Conservation (phyloP, 352 stramenopile genomes). For the Pythium graminicola region DNA sequence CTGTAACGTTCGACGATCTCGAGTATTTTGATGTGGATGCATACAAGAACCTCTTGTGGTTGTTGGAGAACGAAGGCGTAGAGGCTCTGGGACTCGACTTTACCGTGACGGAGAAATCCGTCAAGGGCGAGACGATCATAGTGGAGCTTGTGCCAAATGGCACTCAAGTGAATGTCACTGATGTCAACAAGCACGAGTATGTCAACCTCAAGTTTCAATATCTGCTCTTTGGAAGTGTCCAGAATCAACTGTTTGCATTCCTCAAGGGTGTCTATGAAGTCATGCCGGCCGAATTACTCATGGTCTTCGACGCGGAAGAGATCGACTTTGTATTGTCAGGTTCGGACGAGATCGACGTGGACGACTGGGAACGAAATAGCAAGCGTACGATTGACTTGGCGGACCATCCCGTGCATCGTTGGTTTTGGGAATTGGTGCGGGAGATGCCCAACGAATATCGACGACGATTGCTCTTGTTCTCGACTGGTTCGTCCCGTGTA, state of each 20-base stretch:
- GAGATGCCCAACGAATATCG: constrained; percentile 24
- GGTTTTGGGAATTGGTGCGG: constrained; percentile 88
- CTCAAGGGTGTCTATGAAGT: constrained; percentile 87
- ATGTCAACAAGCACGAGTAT: constrained; percentile 86
- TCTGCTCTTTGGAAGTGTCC: constrained; percentile 65
- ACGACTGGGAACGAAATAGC: constrained; percentile 86
- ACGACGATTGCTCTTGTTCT: constrained; percentile 14
- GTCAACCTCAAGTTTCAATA: constrained; percentile 83
- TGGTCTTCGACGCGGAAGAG: constrained; percentile 91
- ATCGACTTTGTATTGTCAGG: constrained; percentile 89
- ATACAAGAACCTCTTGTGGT: constrained; percentile 24
- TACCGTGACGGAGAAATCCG: constrained; percentile 36
- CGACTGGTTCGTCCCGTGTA: constrained; percentile 31
- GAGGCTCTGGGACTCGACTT: constrained; percentile 38
- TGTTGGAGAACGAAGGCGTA: constrained; percentile 11
- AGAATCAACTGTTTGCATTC: constrained; percentile 81
- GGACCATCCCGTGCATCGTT: constrained; percentile 46
- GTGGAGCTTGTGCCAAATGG: constrained; percentile 80
- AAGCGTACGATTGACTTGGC: constrained; percentile 25
- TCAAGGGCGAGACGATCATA: background rate
- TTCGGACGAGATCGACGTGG: constrained; percentile 82
- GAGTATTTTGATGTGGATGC: constrained; percentile 35
- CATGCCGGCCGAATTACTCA: constrained; percentile 78
- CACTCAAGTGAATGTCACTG: constrained; percentile 66
- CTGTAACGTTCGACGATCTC: constrained; percentile 85